These are phyloP conservation scores for Nidularia pulvinata DNA, from an alignment of 768 basidiomycete species.

Conservation along the genomic window DNA sequence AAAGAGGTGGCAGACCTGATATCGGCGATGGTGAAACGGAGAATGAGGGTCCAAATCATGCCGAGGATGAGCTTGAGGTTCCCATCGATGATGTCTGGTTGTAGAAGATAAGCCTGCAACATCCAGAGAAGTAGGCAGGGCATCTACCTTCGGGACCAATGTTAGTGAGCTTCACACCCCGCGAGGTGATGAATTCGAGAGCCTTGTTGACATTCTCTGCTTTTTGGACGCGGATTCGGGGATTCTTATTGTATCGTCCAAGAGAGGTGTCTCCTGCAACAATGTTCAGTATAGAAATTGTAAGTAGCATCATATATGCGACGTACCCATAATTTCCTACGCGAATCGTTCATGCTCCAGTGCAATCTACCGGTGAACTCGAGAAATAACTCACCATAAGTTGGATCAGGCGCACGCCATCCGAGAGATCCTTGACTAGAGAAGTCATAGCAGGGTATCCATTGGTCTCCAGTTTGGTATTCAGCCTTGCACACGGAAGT, in stretches of 20 bases:
- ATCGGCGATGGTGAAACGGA: slow-evolving; percentile 97
- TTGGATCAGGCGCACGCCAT: slow-evolving; percentile 95
- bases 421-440: slow-evolving; percentile 87
- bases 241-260: slow-evolving; percentile 91
- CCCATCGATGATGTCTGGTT: slow-evolving; percentile 95
- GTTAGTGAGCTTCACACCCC: slow-evolving; percentile 96
- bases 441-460: slow-evolving; percentile 89
- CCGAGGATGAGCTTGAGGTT: slow-evolving; percentile 98
- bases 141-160: slow-evolving; percentile 90
- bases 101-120: slow-evolving; percentile 1
- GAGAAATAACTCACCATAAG: slow-evolving; percentile 67
- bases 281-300: no score
- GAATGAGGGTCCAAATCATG: slow-evolving; percentile 98
- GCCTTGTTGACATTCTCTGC: slow-evolving; percentile 99
- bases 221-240: slow-evolving; percentile 93
- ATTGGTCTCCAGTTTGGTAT: slow-evolving; percentile 88
- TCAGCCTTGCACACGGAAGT: slow-evolving; percentile 65
- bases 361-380: background rate
- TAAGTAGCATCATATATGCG: background rate
- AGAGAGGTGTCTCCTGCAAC: slow-evolving; percentile 81
- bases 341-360: slow-evolving; percentile 3
- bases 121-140: background rate
- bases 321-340: slow-evolving; percentile 95
- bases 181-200: slow-evolving; percentile 90
- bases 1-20: slow-evolving; percentile 69